Conservation (phyloP, 352 stramenopile species). For the Pythium volutum region DNA sequence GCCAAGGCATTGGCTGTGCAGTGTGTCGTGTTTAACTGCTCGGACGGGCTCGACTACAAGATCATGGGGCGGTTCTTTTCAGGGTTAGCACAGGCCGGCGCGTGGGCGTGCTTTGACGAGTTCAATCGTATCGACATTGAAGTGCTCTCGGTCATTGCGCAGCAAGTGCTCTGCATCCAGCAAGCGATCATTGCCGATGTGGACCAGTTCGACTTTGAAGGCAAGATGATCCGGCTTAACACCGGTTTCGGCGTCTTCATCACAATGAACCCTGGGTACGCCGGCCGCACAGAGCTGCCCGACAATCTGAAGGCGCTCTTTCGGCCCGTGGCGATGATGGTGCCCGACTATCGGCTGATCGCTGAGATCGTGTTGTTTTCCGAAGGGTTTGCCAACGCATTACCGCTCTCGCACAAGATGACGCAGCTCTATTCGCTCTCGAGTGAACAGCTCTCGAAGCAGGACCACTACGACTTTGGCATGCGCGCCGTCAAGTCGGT, state of each 20-base stretch:
- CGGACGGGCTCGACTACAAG: constrained; percentile 95
- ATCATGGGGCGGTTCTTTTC: constrained; percentile 97
- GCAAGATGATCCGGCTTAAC: constrained; percentile 75
- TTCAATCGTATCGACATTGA: constrained; percentile 96
- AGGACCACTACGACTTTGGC: constrained; percentile 94
- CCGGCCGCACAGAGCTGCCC: constrained; percentile 88
- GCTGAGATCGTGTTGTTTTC: constrained; percentile 93
- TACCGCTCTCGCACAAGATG: constrained; percentile 89
- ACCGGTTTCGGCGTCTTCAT: constrained; percentile 36
- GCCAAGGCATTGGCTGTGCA: constrained; percentile 93
- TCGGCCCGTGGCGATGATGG: constrained; percentile 92
- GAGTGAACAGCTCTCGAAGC: constrained; percentile 93
- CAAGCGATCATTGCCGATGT: constrained; percentile 90
- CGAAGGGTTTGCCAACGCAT: constrained; percentile 89
- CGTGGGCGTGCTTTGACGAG: constrained; percentile 91
- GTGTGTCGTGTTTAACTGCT: constrained; percentile 96
- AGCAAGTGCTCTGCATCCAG: constrained; percentile 87
- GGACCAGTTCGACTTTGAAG: constrained; percentile 91
- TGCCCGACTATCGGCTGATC: constrained; percentile 90
- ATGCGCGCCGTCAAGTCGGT: constrained; percentile 94
- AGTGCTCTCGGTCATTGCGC: constrained; percentile 93
- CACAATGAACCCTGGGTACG: constrained; percentile 95
- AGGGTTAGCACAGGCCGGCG: constrained; percentile 87
- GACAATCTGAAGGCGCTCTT: constrained; percentile 94
- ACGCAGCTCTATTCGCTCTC: constrained; percentile 90